A percentile compares a stretch with the other conserved stretches of the same genome.
phyloP scores from a whole-genome alignment of 768 basidiomycete species.

The Trametopsis cervina region DNA sequence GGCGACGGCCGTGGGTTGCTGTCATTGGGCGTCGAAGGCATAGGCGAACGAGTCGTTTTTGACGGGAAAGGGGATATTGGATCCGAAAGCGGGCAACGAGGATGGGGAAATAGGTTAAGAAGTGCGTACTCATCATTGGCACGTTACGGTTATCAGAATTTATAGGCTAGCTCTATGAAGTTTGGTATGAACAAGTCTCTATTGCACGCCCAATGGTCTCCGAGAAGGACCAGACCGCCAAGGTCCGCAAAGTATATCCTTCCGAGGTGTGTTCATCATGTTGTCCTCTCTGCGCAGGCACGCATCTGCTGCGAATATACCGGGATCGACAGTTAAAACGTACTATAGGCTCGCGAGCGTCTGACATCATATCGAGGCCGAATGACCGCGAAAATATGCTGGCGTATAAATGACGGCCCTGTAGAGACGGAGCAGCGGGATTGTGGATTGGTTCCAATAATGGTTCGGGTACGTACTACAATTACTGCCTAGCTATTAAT shows the following conservation, averaged over 20 bases:
- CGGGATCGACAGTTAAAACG: too few relatives aligned
- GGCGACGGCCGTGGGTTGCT: constrained; percentile 78
- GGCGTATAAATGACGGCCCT: constrained; percentile 62
- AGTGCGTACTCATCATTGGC: constrained; percentile 43
- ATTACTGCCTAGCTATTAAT: background rate
- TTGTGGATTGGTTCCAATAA: constrained; percentile 90
- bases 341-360: constrained; percentile 87
- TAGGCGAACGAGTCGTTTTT: constrained; percentile 89
- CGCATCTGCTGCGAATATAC: too few relatives aligned
- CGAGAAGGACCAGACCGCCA: constrained; percentile 70
- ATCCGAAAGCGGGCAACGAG: constrained; percentile 43
- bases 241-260: constrained; percentile 78
- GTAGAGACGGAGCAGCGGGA: constrained; percentile 69
- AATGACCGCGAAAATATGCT: constrained; percentile 82
- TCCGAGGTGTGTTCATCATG: constrained; percentile 57
- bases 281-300: too few relatives aligned
- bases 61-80: constrained; percentile 59
- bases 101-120: constrained; percentile 80
- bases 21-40: constrained; percentile 71
- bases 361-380: constrained; percentile 87
- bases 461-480: constrained; percentile 78
- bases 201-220: constrained; percentile 83
- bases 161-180: constrained; percentile 38
- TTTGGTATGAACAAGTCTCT: constrained; percentile 84
- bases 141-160: background rate